Base-by-base conservation (phyloP, 2,329 filamentous ascomycete species). In the Hypoxylon sp. region DNA sequence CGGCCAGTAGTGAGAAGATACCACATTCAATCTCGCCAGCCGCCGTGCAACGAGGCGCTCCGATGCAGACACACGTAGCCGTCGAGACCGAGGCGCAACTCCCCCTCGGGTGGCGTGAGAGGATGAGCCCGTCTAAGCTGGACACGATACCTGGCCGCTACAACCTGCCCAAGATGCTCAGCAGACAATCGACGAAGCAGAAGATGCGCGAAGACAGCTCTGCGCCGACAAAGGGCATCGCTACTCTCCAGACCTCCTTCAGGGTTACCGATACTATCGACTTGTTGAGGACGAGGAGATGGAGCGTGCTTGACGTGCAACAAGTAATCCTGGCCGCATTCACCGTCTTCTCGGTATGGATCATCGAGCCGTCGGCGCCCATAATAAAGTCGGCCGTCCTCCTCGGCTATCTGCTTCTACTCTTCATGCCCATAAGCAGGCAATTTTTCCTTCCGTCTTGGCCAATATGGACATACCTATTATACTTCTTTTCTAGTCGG, bases 401-500 rank as follows among this genome's bases (percentile, higher is more conserved):
- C 11, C 81, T 88, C 1, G 79, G 85, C 49, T 81, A 93, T 60
- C 79, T 89, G 58, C 79, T 86, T 65, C 85, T 92, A 26, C 79
- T 96, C 33, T 79, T 94, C 40, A 84, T 97, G 74, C 94, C 94
- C 5, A 83, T 91, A 47, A 96, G 93, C 3, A 84, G 91, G 63
- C 94, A 98, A 74, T 96, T 97, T 75, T 92, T 97, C 73, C 81
- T 97, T 37, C 93, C 94, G 8, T 92, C 92, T 49, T 81, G 95
- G 58, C 89, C 91, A 5, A 91, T 96, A 63, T 88, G 91, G 74
- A 88, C 87, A 20, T 98, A 93, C 85, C 81, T 97, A 35, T 79
- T 97, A 45, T 91, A 96, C 74, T 97, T 97, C 79, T 97, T 95
- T 75, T 88, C 89, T 63, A 95, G 90, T 81, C 89, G 94, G 92